A percentile compares a stretch with the other conserved stretches of the same genome.
These are phyloP conservation scores for Myxozyma sirexii DNA, from an alignment of 805 yeast species.

Conservation along the genomic window DNA sequence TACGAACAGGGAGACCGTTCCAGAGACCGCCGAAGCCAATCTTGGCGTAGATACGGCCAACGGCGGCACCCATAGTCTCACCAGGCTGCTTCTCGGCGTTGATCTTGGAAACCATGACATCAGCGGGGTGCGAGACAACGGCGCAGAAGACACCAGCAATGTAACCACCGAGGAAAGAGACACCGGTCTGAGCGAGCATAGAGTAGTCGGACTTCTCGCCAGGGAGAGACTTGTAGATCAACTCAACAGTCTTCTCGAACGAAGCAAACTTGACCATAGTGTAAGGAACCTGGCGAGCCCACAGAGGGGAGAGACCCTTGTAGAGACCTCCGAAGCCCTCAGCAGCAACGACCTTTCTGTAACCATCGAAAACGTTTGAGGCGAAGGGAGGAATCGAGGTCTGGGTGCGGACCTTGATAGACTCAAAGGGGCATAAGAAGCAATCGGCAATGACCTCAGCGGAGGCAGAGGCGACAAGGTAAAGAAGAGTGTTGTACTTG, in stretches of 20 bases:
- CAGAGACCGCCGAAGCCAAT: conserved; percentile 92
- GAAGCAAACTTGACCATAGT: conserved; percentile 97
- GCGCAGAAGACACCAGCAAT: conserved; percentile 98
- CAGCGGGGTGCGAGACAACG: conserved; percentile 96
- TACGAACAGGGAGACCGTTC: conserved; percentile 94
- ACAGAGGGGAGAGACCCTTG: conserved; percentile 86
- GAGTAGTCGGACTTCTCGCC: conserved; percentile 72
- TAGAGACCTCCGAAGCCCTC: conserved; percentile 79
- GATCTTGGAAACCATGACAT: conserved; percentile 94
- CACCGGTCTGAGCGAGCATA: conserved; percentile 82
- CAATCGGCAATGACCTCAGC: conserved; percentile 95
- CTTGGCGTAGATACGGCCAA: conserved; percentile 70
- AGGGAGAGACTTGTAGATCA: conserved; percentile 73
- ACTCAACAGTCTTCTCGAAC: conserved; percentile 86
- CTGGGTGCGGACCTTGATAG: conserved; percentile 92
- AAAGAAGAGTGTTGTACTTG: conserved; percentile 72
- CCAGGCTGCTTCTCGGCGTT: conserved; percentile 68
- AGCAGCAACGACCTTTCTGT: conserved; percentile 61
- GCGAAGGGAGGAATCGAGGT: conserved; percentile 89
- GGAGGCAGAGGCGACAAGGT: conserved; percentile 82
- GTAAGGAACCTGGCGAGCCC: conserved; percentile 98
- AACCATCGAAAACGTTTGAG: conserved; percentile 62
- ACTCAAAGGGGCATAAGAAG: conserved; percentile 89
- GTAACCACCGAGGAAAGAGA: conserved; percentile 93
- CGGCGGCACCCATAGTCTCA: conserved; percentile 69